Evolutionary conservation across 176 grass and related monocot genomes (phyloP).

Genomic region (Rhipidocladum racemiflorum): DNA sequence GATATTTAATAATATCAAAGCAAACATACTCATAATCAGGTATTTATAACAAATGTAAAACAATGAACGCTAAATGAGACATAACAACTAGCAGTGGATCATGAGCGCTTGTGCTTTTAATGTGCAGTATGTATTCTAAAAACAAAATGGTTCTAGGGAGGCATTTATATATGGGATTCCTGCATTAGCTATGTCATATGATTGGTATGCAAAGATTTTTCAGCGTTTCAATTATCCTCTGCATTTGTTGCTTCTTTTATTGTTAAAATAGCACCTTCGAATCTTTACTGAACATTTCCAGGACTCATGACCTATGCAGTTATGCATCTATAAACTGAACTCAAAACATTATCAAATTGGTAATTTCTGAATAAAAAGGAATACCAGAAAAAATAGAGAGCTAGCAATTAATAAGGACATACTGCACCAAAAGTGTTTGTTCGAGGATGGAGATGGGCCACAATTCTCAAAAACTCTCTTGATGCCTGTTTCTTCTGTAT

Average conservation of each 20-base stretch:
- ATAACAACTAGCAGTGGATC: constrained; percentile 1
- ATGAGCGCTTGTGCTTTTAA: constrained; percentile 9
- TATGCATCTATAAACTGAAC: constrained; percentile 14
- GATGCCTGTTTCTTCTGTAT: too few species aligned
- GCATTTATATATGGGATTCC: constrained; percentile 84
- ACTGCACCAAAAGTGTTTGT: too few species aligned
- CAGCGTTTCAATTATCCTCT: not conserved
- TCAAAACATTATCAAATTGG: not conserved
- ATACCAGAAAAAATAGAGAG: not conserved
- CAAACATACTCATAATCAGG: too few species aligned
- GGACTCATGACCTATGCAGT: too few species aligned
- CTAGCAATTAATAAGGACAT: constrained; percentile 24
- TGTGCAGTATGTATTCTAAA: constrained; percentile 88
- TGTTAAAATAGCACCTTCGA: not conserved
- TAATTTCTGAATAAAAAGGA: constrained; percentile 1
- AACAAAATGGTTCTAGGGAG: constrained; percentile 88
- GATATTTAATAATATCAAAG: too few species aligned
- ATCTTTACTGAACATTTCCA: not conserved
- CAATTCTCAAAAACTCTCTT: constrained; percentile 88
- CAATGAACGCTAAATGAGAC: too few species aligned
- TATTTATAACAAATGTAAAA: too few species aligned
- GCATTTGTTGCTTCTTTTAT: not conserved
- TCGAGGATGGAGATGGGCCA: constrained; percentile 94
- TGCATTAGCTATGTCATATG: constrained; percentile 82
- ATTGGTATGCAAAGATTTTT: constrained; percentile 57